Conservation (phyloP, 305 asterid genomes). For the Fraxinus dipetala region DNA sequence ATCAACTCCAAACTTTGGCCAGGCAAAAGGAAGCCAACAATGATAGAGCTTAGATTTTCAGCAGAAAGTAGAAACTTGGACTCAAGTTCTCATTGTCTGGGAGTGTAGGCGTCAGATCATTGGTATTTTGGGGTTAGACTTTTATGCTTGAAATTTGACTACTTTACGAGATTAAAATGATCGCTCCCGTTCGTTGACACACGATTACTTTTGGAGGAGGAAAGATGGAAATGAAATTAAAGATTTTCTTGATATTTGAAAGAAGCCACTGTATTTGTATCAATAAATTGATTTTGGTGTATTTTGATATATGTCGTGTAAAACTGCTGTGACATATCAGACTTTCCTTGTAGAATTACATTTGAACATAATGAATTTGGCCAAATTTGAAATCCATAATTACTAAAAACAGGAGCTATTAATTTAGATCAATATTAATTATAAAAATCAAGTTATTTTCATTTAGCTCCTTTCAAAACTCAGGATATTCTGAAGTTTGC, state of each 20-base stretch:
- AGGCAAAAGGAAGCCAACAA: constrained; percentile 22
- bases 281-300: background rate
- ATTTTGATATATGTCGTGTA: background rate
- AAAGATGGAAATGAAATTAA: background rate
- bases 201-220: background rate
- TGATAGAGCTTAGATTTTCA: constrained; percentile 22
- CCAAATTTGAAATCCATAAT: background rate
- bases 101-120: background rate
- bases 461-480: background rate
- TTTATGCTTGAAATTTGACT: background rate
- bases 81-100: background rate
- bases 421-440: background rate
- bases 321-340: background rate
- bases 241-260: background rate
- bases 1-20: constrained; percentile 27
- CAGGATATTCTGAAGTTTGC: background rate
- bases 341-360: background rate
- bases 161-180: background rate
- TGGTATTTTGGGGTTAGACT: background rate
- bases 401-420: background rate
- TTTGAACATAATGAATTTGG: background rate
- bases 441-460: background rate
- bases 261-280: background rate
- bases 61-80: background rate
- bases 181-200: background rate